Percentiles rank a stretch among this genome's conserved stretches.
Evolutionary conservation across 2,329 filamentous ascomycete genomes (phyloP).

Genomic region (Byssochlamys sp.): DNA sequence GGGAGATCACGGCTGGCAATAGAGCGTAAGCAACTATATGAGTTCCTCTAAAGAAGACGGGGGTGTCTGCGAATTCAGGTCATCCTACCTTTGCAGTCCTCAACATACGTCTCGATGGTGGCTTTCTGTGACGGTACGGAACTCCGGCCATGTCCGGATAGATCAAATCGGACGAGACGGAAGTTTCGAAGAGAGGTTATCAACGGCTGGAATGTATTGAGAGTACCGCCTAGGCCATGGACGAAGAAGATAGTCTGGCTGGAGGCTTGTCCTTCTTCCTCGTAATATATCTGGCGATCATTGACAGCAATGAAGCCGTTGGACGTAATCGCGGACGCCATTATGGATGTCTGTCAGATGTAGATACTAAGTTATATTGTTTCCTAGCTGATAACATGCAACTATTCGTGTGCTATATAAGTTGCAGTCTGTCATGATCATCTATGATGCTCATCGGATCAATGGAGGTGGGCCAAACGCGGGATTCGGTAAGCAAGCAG

Average conservation of each 20-base stretch:
- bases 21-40: neutral
- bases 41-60: neutral
- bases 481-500: neutral
- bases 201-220: neutral
- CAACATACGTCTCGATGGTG: neutral
- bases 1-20: neutral
- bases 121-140: neutral
- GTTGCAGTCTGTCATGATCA: neutral
- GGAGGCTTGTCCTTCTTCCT: neutral
- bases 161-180: neutral
- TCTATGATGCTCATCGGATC: neutral
- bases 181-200: neutral
- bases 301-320: neutral
- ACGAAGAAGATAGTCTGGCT: neutral
- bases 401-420: neutral
- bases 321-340: neutral
- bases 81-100: neutral
- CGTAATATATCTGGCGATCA: neutral
- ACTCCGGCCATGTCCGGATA: neutral
- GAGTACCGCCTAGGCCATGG: neutral
- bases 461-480: neutral
- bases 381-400: neutral
- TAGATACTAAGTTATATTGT: neutral
- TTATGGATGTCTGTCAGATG: neutral
- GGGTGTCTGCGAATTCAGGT: neutral